phyloP scores from a whole-genome alignment of 805 yeast genomes.

The Yarrowia alimentaria region DNA sequence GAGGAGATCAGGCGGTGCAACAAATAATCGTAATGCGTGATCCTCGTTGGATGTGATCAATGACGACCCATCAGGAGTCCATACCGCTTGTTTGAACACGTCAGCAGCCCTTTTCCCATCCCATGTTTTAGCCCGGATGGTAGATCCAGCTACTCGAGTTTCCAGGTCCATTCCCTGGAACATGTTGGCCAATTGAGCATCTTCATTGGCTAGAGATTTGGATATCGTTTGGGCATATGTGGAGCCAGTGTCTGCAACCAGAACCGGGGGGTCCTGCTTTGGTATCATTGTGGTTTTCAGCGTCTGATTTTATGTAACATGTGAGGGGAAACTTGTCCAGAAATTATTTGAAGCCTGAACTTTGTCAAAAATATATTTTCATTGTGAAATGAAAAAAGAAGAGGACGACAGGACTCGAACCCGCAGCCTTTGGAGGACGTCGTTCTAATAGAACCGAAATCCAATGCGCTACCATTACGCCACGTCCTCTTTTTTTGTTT shows the following conservation, averaged over 20 bases:
- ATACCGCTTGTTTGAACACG: conserved; percentile 27
- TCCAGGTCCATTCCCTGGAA: conserved; percentile 13
- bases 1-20: conserved; percentile 32
- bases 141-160: conserved; percentile 15
- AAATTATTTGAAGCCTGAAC: neutral
- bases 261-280: conserved; percentile 1
- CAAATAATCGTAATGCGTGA: conserved; percentile 31
- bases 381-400: neutral
- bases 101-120: conserved; percentile 10
- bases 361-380: neutral
- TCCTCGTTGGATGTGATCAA: conserved; percentile 33
- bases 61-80: conserved; percentile 36
- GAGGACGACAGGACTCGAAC: conserved; percentile 26
- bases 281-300: neutral
- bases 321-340: no score
- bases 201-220: conserved; percentile 19
- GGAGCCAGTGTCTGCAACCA: conserved; percentile 20
- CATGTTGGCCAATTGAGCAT: neutral
- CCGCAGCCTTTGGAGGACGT: conserved; percentile 27
- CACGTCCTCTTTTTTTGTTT: no score
- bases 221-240: conserved; percentile 15
- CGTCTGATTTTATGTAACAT: neutral
- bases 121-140: neutral
- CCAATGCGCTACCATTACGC: conserved; percentile 27
- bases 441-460: conserved; percentile 24